phyloP scores from a whole-genome alignment of 2,329 filamentous ascomycete genomes.

The Ophiocordyceps camponoti-floridani region DNA sequence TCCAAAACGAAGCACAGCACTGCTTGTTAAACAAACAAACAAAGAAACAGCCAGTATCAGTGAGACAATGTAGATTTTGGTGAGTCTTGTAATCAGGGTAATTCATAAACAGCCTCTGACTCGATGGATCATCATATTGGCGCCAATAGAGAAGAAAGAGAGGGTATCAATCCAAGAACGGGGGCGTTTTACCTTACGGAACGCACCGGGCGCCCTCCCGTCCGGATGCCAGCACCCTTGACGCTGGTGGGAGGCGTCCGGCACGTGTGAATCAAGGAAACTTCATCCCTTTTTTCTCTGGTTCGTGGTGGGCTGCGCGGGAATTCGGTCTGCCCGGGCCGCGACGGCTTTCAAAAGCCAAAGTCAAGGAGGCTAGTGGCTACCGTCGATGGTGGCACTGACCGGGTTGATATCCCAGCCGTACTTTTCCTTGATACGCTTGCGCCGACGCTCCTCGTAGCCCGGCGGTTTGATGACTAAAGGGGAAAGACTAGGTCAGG shows the following conservation, averaged over 20 bases:
- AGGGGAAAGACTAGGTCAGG: background rate
- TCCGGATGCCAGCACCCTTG: background rate
- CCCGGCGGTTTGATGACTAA: constrained; percentile 64
- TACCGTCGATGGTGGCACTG: constrained; percentile 28
- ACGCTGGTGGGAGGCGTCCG: background rate
- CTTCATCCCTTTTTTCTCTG: background rate
- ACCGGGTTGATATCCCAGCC: constrained; percentile 66
- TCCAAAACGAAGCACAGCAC: no score
- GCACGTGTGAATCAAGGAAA: background rate
- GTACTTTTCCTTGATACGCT: constrained; percentile 73
- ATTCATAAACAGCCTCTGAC: constrained; percentile 32
- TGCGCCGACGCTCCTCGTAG: constrained; percentile 67
- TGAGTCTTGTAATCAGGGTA: constrained; percentile 19
- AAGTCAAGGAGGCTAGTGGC: constrained; percentile 13
- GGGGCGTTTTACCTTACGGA: background rate
- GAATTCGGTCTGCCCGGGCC: background rate
- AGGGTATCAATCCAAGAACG: background rate
- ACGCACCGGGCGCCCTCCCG: background rate
- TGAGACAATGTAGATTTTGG: constrained; percentile 11
- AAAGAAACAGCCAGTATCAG: background rate
- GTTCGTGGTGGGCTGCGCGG: background rate
- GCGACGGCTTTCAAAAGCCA: background rate
- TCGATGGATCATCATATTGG: constrained; percentile 16
- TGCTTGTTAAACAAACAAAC: no score
- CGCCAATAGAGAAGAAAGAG: constrained; percentile 4